Base-by-base conservation (phyloP, 2,329 filamentous ascomycete species). In the Ophiosphaerella herpotricha region DNA sequence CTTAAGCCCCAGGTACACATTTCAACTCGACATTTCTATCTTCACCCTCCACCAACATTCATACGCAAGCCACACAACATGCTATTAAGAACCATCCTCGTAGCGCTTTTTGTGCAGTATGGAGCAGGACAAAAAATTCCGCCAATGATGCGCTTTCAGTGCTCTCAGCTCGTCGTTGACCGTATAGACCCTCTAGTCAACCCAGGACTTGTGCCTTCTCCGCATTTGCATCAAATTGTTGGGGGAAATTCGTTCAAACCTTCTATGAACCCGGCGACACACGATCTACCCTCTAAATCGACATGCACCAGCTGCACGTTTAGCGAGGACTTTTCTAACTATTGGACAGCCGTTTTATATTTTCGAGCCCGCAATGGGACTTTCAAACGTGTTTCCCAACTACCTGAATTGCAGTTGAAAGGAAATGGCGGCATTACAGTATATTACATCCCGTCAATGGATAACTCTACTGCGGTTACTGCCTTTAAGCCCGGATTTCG, bases 401-500 rank as follows among this genome's bases (percentile, higher is more conserved):
- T 55, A 29, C 11, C 33, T 42, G 33, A 55, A 39, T 26, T 53
- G 59, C 26, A 53, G 56, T 50, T 68, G 4, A 48, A 46, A 9
- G 61, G 60, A 2, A 52, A 48, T 8, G 65, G 52, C n/a, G 65
- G 65, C 11, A 62, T 68, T 12, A 66, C 61, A 4, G 58, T 68
- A 3, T 68, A 68, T 40, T 68, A 68, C 38, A 67, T 64, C 31
- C 52, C 65, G 2, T 44, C 43, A 7, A 39, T 50, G 3, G 46
- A 52, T 8, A 63, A 62, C 21, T 29, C 42, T 12, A 45, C 35
- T 33, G 33, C 31, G 24, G 50, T 89, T 58, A 78, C 85, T 12
- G 78, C 88, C 9, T 91, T 91, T 77, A 88, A 88, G 14, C 67
- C 79, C 4, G 74, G 76, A 4, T 78, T 78, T 68, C 73, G 76